Evolutionary conservation across 192 early-diverging fungal species (phyloP).

Genomic region (Radiomyces spectabilis): DNA sequence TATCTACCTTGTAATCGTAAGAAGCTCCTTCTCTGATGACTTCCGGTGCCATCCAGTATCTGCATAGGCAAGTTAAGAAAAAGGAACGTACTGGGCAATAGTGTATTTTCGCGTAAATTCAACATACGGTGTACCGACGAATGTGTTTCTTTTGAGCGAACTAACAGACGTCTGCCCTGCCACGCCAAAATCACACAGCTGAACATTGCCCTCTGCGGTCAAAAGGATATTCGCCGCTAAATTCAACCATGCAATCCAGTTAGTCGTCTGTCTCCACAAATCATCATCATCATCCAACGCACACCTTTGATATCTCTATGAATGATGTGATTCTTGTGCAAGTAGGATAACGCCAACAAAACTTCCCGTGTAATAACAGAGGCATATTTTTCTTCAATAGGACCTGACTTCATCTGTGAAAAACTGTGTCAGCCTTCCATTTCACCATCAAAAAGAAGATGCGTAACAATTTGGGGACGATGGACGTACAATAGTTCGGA

Average conservation of each 20-base stretch:
- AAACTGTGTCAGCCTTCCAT: neutral
- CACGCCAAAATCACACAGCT: slow-evolving; percentile 96
- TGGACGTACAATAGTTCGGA: slow-evolving; percentile 60
- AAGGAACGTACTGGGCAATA: neutral
- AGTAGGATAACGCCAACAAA: slow-evolving; percentile 79
- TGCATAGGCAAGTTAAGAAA: slow-evolving; percentile 7
- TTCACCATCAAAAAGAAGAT: neutral
- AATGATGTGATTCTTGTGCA: slow-evolving; percentile 92
- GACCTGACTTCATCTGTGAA: slow-evolving; percentile 63
- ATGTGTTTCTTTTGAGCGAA: slow-evolving; percentile 75
- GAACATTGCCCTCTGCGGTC: slow-evolving; percentile 83
- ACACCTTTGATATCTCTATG: slow-evolving; percentile 97
- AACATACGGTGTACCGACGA: slow-evolving; percentile 83
- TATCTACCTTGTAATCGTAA: slow-evolving; percentile 82
- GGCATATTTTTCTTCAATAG: slow-evolving; percentile 85
- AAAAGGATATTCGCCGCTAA: slow-evolving; percentile 82
- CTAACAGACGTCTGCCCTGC: slow-evolving; percentile 74
- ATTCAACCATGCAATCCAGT: neutral
- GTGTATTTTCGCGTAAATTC: neutral
- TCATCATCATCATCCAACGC: too few species aligned
- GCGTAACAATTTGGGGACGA: neutral
- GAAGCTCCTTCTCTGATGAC: slow-evolving; percentile 73
- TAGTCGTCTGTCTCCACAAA: neutral
- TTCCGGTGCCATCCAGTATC: slow-evolving; percentile 85
- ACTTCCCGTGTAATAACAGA: slow-evolving; percentile 86